Percentiles rank a stretch among this genome's conserved stretches.
Evolutionary conservation across 495 filamentous ascomycete genomes (phyloP).

Genomic region (Penicillium lagena): DNA sequence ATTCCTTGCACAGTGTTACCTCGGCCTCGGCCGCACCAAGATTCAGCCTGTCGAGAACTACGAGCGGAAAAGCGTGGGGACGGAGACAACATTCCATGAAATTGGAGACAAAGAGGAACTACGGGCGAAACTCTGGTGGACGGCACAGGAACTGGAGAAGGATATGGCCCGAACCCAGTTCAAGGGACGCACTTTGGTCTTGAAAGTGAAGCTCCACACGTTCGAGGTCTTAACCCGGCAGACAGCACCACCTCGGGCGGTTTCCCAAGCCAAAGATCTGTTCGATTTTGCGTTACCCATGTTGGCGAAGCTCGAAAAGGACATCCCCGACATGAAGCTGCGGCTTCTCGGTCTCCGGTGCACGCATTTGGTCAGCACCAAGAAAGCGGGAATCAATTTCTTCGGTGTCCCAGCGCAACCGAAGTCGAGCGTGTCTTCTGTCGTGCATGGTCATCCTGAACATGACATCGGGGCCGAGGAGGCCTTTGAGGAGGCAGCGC

Average conservation of each 20-base stretch:
- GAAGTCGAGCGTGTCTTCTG: slow-evolving; percentile 5
- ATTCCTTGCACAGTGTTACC: slow-evolving; percentile 76
- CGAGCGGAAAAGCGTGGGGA: slow-evolving; percentile 90
- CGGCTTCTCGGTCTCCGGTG: slow-evolving; percentile 85
- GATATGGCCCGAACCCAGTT: slow-evolving; percentile 74
- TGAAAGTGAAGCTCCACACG: slow-evolving; percentile 93
- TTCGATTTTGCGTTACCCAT: slow-evolving; percentile 80
- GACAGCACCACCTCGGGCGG: slow-evolving; percentile 62
- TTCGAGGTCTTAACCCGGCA: slow-evolving; percentile 90
- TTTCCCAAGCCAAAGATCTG: slow-evolving; percentile 70
- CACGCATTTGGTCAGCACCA: slow-evolving; percentile 79
- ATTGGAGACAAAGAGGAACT: slow-evolving; percentile 62
- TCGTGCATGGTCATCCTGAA: slow-evolving; percentile 21
- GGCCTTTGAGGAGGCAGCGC: slow-evolving; percentile 59
- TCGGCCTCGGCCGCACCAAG: slow-evolving; percentile 83
- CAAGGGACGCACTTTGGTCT: slow-evolving; percentile 80
- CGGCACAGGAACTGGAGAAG: slow-evolving; percentile 81
- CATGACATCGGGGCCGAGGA: slow-evolving; percentile 67
- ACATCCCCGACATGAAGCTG: slow-evolving; percentile 74
- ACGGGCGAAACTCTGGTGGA: slow-evolving; percentile 68
- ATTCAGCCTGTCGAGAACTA: slow-evolving; percentile 85
- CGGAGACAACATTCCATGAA: slow-evolving; percentile 87
- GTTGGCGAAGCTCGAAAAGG: slow-evolving; percentile 76
- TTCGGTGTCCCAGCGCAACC: slow-evolving; percentile 52
- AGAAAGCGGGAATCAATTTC: slow-evolving; percentile 70